phyloP scores from a whole-genome alignment of 1,284 basidiomycete genomes.

The Gastroboletus turbinatus region DNA sequence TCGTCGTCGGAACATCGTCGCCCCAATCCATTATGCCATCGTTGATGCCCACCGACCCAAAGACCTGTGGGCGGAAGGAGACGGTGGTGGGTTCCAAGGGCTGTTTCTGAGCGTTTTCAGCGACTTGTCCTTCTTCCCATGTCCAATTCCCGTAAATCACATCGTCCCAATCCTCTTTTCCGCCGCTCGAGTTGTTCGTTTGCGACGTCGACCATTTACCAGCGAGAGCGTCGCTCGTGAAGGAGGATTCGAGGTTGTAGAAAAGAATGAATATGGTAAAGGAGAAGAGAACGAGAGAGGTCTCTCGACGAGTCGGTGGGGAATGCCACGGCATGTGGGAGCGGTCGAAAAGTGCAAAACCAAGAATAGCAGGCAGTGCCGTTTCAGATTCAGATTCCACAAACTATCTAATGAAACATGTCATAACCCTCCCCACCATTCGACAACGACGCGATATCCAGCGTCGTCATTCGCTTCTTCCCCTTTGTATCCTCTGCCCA shows the following conservation, averaged over 20 bases:
- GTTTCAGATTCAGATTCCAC: neutral
- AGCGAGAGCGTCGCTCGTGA: conserved; percentile 47
- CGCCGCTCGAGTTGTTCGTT: conserved; percentile 29
- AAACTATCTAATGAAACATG: conserved; percentile 15
- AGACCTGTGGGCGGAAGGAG: conserved; percentile 29
- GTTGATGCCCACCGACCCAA: conserved; percentile 47
- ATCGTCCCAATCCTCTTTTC: conserved; percentile 52
- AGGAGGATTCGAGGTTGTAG: conserved; percentile 62
- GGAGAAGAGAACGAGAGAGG: conserved; percentile 59
- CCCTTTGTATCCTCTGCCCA: conserved; percentile 82
- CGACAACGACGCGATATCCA: conserved; percentile 29
- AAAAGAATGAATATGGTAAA: conserved; percentile 60
- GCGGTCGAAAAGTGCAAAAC: conserved; percentile 3
- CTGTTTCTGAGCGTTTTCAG: conserved; percentile 44
- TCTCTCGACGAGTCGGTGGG: conserved; percentile 63
- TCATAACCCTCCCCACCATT: conserved; percentile 4
- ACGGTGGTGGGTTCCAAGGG: conserved; percentile 33
- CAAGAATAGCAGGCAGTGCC: neutral
- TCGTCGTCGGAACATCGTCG: conserved; percentile 50
- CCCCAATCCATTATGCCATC: conserved; percentile 56
- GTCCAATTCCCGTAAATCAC: conserved; percentile 66
- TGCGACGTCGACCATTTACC: conserved; percentile 28
- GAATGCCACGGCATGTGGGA: conserved; percentile 51
- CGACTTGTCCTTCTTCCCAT: conserved; percentile 59
- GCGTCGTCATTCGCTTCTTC: conserved; percentile 47